These are phyloP conservation scores for Ricinus communis DNA, from an alignment of 345 rosid species.

Conservation along the genomic window DNA sequence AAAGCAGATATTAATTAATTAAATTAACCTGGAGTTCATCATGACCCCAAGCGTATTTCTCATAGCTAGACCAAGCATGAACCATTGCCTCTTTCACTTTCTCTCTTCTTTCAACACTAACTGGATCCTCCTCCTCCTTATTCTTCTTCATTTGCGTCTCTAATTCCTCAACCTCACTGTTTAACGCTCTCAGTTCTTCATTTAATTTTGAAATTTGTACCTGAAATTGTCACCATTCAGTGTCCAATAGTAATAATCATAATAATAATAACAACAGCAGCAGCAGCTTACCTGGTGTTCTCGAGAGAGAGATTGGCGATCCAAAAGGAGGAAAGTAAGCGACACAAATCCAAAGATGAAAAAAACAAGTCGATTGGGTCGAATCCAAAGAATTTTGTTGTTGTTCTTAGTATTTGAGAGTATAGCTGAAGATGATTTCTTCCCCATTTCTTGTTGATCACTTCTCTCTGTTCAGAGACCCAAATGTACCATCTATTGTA, in stretches of 20 bases:
- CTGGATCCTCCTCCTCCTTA: constrained; percentile 20
- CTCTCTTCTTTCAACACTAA: constrained; percentile 24
- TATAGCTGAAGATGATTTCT: constrained; percentile 13
- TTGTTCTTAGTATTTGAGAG: neutral
- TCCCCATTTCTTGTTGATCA: constrained; percentile 16
- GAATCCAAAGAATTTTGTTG: neutral
- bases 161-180: constrained; percentile 29
- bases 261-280: neutral
- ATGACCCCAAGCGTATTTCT: constrained; percentile 35
- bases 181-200: constrained; percentile 31
- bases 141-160: constrained; percentile 18
- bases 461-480: no score
- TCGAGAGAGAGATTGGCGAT: constrained; percentile 11
- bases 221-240: constrained; percentile 20
- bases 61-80: constrained; percentile 36
- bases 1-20: no score
- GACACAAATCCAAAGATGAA: constrained; percentile 2
- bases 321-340: constrained; percentile 3
- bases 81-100: constrained; percentile 37
- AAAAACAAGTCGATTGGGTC: constrained; percentile 1
- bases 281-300: constrained; percentile 4
- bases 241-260: no score
- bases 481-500: no score
- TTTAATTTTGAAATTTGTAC: constrained; percentile 42
- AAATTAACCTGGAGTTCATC: constrained; percentile 32